Conservation (phyloP, 768 basidiomycete species). For the Termitomyces bulborhizus region DNA sequence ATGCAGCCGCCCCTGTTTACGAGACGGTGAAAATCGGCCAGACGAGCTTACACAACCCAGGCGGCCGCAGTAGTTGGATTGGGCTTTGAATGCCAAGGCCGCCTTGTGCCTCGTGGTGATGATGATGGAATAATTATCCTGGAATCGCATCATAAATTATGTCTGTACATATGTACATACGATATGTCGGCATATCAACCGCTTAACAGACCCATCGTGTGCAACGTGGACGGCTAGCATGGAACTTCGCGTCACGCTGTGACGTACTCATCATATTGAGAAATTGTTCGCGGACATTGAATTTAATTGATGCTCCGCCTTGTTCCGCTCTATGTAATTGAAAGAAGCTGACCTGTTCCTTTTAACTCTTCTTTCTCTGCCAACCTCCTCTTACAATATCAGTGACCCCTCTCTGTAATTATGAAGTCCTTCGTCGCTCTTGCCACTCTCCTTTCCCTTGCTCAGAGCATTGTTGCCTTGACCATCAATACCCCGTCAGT, state of each 20-base stretch:
- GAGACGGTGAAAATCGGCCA: constrained; percentile 88
- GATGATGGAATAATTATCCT: background rate
- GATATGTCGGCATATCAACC: background rate
- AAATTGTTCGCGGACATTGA: constrained; percentile 10
- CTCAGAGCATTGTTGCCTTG: constrained; percentile 32
- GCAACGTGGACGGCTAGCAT: background rate
- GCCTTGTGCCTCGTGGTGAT: background rate
- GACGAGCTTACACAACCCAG: constrained; percentile 87
- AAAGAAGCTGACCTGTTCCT: background rate
- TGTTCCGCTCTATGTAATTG: constrained; percentile 12
- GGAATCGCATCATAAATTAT: background rate
- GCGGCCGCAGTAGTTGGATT: constrained; percentile 90
- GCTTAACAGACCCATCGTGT: background rate
- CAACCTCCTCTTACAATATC: constrained; percentile 6
- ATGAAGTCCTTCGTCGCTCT: constrained; percentile 34
- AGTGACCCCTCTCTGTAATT: constrained; percentile 12
- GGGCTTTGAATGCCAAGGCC: constrained; percentile 42
- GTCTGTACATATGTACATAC: background rate
- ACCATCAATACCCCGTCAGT: constrained; percentile 65
- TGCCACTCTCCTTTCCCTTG: constrained; percentile 29
- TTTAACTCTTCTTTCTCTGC: constrained; percentile 3
- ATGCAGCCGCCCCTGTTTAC: constrained; percentile 17
- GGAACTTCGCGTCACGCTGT: background rate
- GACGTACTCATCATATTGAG: background rate
- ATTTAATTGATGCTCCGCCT: constrained; percentile 15